phyloP scores from a whole-genome alignment of 495 filamentous ascomycete genomes.

The Haplographium delicatum region DNA sequence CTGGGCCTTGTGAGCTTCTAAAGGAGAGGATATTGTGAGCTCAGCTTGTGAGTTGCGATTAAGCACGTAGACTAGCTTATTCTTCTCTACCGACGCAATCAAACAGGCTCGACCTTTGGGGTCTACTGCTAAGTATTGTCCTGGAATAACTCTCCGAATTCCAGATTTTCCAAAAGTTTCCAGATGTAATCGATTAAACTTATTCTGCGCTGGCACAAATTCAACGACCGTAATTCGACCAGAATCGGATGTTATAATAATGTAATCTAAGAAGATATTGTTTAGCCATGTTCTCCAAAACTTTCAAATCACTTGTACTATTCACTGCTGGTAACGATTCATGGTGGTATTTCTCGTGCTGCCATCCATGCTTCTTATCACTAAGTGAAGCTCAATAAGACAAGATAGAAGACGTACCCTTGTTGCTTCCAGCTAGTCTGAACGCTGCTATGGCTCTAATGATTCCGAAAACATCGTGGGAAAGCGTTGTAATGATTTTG shows the following conservation, averaged over 20 bases:
- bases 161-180: slow-evolving; percentile 99
- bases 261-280: slow-evolving; percentile 68
- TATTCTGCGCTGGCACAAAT: slow-evolving; percentile 80
- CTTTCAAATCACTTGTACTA: slow-evolving; percentile 23
- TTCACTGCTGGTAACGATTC: slow-evolving; percentile 10
- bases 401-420: slow-evolving; percentile 67
- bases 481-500: slow-evolving; percentile 77
- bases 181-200: slow-evolving; percentile 82
- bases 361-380: slow-evolving; percentile 69
- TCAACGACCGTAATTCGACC: slow-evolving; percentile 92
- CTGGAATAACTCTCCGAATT: slow-evolving; percentile 88
- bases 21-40: slow-evolving; percentile 90
- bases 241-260: slow-evolving; percentile 92
- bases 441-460: slow-evolving; percentile 84
- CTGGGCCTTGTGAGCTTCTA: slow-evolving; percentile 97
- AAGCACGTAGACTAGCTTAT: slow-evolving; percentile 97
- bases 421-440: slow-evolving; percentile 84
- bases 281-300: slow-evolving; percentile 53
- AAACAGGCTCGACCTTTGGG: slow-evolving; percentile 93
- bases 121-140: slow-evolving; percentile 90
- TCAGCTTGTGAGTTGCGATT: slow-evolving; percentile 93
- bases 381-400: slow-evolving; percentile 70
- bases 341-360: slow-evolving; percentile 22
- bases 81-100: slow-evolving; percentile 94
- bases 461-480: slow-evolving; percentile 94